Evolutionary conservation across 176 grass and related monocot genomes (phyloP).

Genomic region (Oryza brachyantha): DNA sequence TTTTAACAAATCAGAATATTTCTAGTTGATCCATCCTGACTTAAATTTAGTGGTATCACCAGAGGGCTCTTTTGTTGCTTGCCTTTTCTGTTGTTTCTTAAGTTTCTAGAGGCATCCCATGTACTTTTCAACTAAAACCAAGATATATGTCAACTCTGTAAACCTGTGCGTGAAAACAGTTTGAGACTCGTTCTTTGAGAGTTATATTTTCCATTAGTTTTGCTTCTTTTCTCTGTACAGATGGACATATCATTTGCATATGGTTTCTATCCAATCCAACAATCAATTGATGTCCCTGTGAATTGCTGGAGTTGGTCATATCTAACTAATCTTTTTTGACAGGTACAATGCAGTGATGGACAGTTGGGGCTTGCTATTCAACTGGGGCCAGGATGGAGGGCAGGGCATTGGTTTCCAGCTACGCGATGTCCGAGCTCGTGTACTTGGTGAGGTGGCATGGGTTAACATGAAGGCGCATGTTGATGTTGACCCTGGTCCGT

Average conservation of each 20-base stretch:
- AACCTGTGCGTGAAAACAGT: not conserved
- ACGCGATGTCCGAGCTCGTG: slow-evolving; percentile 69
- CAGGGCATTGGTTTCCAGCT: slow-evolving; percentile 73
- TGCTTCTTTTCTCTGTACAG: not conserved
- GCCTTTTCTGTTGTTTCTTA: not conserved
- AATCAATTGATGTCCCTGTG: too few species aligned
- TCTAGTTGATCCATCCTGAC: slow-evolving; percentile 18
- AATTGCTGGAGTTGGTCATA: not conserved
- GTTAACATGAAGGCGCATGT: slow-evolving; percentile 74
- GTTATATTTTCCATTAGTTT: not conserved
- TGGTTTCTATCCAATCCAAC: not conserved
- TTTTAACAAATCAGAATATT: too few species aligned
- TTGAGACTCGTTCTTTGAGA: not conserved
- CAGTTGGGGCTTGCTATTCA: slow-evolving; percentile 78
- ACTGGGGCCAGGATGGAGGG: slow-evolving; percentile 85
- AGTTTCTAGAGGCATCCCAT: slow-evolving; percentile 6
- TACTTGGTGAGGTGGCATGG: slow-evolving; percentile 71
- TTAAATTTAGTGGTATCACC: not conserved
- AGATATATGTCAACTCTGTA: not conserved
- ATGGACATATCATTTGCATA: not conserved
- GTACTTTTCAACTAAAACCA: not conserved
- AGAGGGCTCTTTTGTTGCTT: not conserved
- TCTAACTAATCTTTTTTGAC: slow-evolving; percentile 12
- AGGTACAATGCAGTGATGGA: slow-evolving; percentile 78
- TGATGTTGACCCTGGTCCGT: slow-evolving; percentile 41